A percentile compares a stretch with the other conserved stretches of the same genome.
These are phyloP conservation scores for Mycena floridula DNA, from an alignment of 768 basidiomycete species.

Conservation along the genomic window DNA sequence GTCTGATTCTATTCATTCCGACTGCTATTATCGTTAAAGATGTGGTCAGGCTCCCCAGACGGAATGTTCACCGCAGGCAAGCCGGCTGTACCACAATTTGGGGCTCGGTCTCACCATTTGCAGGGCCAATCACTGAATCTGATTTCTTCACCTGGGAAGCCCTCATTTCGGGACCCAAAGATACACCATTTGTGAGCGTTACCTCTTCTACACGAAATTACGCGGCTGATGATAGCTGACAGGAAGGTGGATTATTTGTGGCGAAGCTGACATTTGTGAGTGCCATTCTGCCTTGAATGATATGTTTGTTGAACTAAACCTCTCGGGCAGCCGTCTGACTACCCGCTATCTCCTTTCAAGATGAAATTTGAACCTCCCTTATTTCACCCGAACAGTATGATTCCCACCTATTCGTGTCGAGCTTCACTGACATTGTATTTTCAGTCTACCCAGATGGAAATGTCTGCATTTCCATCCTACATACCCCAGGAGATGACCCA, in stretches of 20 bases:
- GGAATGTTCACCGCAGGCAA: conserved; percentile 93
- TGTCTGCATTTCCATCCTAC: conserved; percentile 97
- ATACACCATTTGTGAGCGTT: conserved; percentile 81
- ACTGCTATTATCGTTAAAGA: conserved; percentile 3
- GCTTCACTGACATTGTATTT: conserved; percentile 6
- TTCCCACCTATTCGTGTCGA: background rate
- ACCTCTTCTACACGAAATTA: background rate
- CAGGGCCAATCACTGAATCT: conserved; percentile 84
- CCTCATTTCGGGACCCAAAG: conserved; percentile 87
- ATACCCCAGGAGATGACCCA: conserved; percentile 89
- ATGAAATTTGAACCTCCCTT: conserved; percentile 98
- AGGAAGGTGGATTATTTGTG: conserved; percentile 95
- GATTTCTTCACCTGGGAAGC: conserved; percentile 98
- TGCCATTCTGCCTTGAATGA: conserved; percentile 14
- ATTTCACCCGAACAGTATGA: conserved; percentile 96
- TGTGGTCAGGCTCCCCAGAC: conserved; percentile 67
- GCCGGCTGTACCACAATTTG: conserved; percentile 4
- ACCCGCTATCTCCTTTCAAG: conserved; percentile 97
- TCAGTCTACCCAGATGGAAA: conserved; percentile 93
- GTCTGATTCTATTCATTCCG: conserved; percentile 25
- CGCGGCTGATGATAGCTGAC: background rate
- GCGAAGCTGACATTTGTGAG: conserved; percentile 90
- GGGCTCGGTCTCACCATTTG: conserved; percentile 1
- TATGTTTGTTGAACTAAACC: conserved; percentile 2
- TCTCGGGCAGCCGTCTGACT: conserved; percentile 69